phyloP scores from a whole-genome alignment of 768 basidiomycete genomes.

The Fomitopsis serialis region DNA sequence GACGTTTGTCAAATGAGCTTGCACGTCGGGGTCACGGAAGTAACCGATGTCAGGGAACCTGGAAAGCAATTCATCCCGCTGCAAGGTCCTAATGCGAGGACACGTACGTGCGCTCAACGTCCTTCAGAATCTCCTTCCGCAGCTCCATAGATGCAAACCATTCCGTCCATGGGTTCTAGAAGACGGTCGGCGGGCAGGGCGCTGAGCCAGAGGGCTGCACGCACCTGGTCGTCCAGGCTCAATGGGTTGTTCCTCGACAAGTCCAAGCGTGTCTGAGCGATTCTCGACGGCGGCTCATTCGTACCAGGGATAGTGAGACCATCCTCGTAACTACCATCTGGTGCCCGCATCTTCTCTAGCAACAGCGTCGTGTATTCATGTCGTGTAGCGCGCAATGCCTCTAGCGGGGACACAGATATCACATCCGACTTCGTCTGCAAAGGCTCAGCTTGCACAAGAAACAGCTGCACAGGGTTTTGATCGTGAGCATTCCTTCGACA shows the following conservation, averaged over 20 bases:
- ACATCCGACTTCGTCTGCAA: constrained; percentile 43
- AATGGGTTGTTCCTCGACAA: constrained; percentile 77
- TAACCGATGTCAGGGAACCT: constrained; percentile 97
- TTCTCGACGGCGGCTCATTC: constrained; percentile 25
- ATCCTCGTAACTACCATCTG: constrained; percentile 80
- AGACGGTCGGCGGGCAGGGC: neutral
- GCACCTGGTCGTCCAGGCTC: constrained; percentile 71
- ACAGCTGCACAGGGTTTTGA: constrained; percentile 42
- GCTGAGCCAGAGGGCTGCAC: constrained; percentile 3
- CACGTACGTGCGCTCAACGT: constrained; percentile 91
- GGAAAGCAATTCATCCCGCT: neutral
- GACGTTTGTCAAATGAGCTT: constrained; percentile 77
- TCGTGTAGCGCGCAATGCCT: constrained; percentile 42
- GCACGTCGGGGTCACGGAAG: constrained; percentile 73
- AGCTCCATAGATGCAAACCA: constrained; percentile 92
- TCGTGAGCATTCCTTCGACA: constrained; percentile 1
- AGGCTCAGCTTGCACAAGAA: constrained; percentile 63
- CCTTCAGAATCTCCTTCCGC: constrained; percentile 84
- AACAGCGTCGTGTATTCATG: constrained; percentile 53
- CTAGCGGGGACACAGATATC: constrained; percentile 21
- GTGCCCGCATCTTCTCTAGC: constrained; percentile 70
- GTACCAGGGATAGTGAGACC: constrained; percentile 55
- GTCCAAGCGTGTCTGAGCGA: constrained; percentile 28
- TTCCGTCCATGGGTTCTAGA: constrained; percentile 88
- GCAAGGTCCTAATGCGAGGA: neutral